phyloP scores from a whole-genome alignment of 2,329 filamentous ascomycete species.

The Diaporthe batatas region DNA sequence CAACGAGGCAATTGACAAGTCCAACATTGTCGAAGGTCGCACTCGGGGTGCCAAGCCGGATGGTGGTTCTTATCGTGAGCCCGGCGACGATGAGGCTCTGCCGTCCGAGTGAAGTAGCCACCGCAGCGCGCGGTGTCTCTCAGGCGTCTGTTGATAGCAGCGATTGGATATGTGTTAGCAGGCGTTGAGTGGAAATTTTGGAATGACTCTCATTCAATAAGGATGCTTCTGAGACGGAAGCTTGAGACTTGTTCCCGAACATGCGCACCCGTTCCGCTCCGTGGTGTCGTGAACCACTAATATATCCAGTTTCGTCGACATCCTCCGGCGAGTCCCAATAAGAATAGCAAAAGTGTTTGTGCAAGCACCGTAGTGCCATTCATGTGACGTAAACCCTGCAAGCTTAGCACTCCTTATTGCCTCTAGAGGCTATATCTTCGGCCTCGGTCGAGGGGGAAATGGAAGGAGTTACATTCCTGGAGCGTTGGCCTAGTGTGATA shows the following conservation, averaged over 20 bases:
- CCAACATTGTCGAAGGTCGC: conserved; percentile 48
- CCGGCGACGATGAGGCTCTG: conserved; percentile 48
- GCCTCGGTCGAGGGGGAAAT: no score
- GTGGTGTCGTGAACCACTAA: background rate
- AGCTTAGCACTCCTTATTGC: no score
- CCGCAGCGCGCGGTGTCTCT: background rate
- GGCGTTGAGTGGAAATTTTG: background rate
- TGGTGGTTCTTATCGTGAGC: conserved; percentile 47
- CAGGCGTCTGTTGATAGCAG: background rate
- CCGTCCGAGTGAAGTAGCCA: background rate
- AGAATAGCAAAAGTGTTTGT: no score
- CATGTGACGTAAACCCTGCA: no score
- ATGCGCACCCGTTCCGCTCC: background rate
- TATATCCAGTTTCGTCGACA: background rate
- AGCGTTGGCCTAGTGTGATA: no score
- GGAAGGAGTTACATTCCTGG: no score
- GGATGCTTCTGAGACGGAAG: no score
- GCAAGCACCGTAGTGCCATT: no score
- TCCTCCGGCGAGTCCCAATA: no score
- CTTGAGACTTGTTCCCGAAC: background rate
- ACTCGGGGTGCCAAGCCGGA: conserved; percentile 48
- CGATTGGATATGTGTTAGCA: background rate
- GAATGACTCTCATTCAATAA: no score
- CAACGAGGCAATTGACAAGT: conserved; percentile 50
- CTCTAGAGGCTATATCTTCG: no score